Conservation (phyloP, 306 rosid genomes). For the Corylus avellana region DNA sequence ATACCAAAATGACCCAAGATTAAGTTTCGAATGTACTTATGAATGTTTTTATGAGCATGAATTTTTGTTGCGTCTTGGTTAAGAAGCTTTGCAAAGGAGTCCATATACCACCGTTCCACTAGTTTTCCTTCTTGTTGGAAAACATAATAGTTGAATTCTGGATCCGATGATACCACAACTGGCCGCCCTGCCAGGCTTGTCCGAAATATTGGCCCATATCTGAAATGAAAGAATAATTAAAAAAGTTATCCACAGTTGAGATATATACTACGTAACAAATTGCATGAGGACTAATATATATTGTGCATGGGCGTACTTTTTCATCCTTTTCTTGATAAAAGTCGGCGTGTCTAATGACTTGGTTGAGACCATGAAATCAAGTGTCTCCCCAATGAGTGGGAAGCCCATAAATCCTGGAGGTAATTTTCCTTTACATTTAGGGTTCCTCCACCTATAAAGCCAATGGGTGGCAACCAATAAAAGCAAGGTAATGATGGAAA, state of each 20-base stretch:
- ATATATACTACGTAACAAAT: background rate
- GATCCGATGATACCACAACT: background rate
- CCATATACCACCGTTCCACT: constrained; percentile 5
- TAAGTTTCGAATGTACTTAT: background rate
- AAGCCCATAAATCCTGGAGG: constrained; percentile 1
- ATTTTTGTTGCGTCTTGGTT: background rate
- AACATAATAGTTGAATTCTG: background rate
- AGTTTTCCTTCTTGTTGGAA: constrained; percentile 10
- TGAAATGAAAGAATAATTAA: background rate
- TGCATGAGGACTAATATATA: background rate
- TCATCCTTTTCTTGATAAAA: constrained; percentile 5
- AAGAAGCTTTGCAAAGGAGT: background rate
- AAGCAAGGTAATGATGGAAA: background rate
- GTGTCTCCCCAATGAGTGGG: constrained; percentile 1
- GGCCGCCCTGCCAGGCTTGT: constrained; percentile 8
- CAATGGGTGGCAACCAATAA: background rate
- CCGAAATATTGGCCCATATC: constrained; percentile 4
- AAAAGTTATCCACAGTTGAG: too few species aligned
- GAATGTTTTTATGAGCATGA: background rate
- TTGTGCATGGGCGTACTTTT: background rate
- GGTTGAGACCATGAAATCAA: background rate
- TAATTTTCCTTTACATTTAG: background rate
- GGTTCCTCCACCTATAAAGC: background rate
- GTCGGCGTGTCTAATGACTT: background rate
- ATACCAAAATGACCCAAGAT: background rate